Base-by-base conservation (phyloP, 805 yeast species). In the Ogataea allantospora region DNA sequence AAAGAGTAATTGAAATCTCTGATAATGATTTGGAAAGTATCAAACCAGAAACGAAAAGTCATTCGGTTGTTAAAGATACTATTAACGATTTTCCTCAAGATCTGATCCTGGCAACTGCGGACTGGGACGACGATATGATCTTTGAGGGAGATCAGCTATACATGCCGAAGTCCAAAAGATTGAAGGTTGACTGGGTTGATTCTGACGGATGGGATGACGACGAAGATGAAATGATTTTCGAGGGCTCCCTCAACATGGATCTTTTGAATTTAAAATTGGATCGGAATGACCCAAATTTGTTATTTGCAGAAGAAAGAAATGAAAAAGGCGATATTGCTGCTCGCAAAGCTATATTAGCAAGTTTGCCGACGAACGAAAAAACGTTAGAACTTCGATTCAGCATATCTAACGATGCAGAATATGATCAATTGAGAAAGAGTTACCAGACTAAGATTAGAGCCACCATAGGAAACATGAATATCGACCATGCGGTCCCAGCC, bases 401-500 rank as follows among this genome's bases (percentile, higher is more conserved):
- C 58, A 73, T 91, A 26, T 88, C 97, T 6, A 93, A 93, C 62
- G 99, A 93, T 61, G 73, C 76, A 29, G 84, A 83, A 28, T 93
- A 93, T 60, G 95, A 87, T 41, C 64, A 83, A 36, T 68, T 93
- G 48, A 84, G 83, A 54, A 84, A 80, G 40, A 89, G 88, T 53
- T 88, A 89, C 58, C 95, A 88, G 58, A 79, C 95, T 26, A 91
- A 87, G 67, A 86, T 91, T 24, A 80, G 99, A 59, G 79, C 96
- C 2, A 95, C 95, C 6, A 80, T 93, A 53, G 95, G 97, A 30
- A 87, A 91, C 49, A 70, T 93, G 46, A 81, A 77, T 34, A 88
- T 93, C 46, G 98, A 93, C 54, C 99, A 93, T 60, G 77, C 97
- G 0, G 71, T 80, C 51, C 95, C 96, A 1, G 97, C 99, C 0